phyloP scores from a whole-genome alignment of 1,139 yeast species.

The Torulaspora pretoriensis region DNA sequence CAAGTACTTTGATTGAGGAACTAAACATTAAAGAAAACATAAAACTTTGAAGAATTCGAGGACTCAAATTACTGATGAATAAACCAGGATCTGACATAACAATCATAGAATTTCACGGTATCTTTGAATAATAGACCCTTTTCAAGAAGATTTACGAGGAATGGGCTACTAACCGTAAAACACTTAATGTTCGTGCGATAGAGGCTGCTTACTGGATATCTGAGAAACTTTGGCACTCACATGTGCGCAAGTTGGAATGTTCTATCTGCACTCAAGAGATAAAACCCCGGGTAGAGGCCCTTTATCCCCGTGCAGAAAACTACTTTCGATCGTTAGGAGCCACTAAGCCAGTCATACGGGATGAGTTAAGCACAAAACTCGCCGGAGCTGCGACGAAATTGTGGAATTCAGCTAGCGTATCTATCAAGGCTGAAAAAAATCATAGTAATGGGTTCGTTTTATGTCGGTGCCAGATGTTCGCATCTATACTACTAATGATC shows the following conservation, averaged over 20 bases:
- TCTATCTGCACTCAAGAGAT: constrained; percentile 5
- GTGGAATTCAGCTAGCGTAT: constrained; percentile 27
- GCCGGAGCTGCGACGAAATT: constrained; percentile 26
- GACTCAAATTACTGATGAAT: constrained; percentile 10
- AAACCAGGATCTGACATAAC: constrained; percentile 17
- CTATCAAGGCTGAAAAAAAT: constrained; percentile 16
- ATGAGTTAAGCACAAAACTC: constrained; percentile 18
- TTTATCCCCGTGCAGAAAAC: constrained; percentile 25
- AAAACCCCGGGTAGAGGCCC: constrained; percentile 18
- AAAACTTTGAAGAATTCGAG: neutral
- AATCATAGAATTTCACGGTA: constrained; percentile 22
- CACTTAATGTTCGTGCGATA: neutral
- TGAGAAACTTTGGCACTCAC: constrained; percentile 14
- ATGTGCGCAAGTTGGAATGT: neutral
- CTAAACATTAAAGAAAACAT: neutral
- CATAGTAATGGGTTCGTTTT: constrained; percentile 5
- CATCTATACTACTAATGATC: constrained; percentile 22
- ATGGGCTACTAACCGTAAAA: constrained; percentile 2
- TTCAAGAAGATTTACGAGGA: too few species aligned
- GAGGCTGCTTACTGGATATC: constrained; percentile 27
- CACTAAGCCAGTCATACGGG: constrained; percentile 14
- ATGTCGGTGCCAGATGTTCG: constrained; percentile 22
- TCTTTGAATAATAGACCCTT: constrained; percentile 3
- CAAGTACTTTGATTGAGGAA: neutral
- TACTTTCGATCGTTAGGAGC: constrained; percentile 24